phyloP scores from a whole-genome alignment of 352 stramenopile genomes.

The Thalassiosira hispida region DNA sequence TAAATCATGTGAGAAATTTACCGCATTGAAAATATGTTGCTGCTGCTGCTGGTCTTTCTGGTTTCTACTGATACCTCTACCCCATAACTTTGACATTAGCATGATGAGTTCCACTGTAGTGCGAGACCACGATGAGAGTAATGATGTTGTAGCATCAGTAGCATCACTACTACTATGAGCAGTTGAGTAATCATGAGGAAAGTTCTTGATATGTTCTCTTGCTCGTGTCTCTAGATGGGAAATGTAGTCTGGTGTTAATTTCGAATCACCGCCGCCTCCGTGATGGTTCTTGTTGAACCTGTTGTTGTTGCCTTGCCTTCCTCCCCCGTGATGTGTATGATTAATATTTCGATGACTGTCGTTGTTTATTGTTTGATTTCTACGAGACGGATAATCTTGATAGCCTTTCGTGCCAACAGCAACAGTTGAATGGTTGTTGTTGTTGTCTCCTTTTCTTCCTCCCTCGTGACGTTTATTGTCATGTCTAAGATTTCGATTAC shows the following conservation, averaged over 20 bases:
- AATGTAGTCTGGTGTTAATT: background rate
- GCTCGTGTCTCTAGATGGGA: slow-evolving; percentile 13
- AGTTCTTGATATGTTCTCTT: slow-evolving; percentile 13
- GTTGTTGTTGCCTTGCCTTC: background rate
- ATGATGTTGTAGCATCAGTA: background rate
- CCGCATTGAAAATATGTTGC: background rate
- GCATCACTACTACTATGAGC: background rate
- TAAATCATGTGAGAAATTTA: slow-evolving; percentile 7
- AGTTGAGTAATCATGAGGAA: slow-evolving; percentile 3
- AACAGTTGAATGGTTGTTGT: background rate
- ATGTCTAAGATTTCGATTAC: background rate
- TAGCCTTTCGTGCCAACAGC: too few relatives aligned
- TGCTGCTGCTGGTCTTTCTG: background rate
- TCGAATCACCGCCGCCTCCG: background rate
- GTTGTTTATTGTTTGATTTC: too few relatives aligned
- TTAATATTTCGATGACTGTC: background rate
- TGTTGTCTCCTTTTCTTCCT: background rate
- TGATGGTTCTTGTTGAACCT: background rate
- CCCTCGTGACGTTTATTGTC: background rate
- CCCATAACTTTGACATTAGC: slow-evolving; percentile 37
- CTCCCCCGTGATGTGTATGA: background rate
- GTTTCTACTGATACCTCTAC: slow-evolving; percentile 2
- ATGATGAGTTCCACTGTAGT: slow-evolving; percentile 33
- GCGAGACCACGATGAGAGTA: slow-evolving; percentile 28
- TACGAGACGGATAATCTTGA: too few relatives aligned